These are phyloP conservation scores for Cladosporium sp. DNA, from an alignment of 2,329 filamentous ascomycete genomes.

Conservation along the genomic window DNA sequence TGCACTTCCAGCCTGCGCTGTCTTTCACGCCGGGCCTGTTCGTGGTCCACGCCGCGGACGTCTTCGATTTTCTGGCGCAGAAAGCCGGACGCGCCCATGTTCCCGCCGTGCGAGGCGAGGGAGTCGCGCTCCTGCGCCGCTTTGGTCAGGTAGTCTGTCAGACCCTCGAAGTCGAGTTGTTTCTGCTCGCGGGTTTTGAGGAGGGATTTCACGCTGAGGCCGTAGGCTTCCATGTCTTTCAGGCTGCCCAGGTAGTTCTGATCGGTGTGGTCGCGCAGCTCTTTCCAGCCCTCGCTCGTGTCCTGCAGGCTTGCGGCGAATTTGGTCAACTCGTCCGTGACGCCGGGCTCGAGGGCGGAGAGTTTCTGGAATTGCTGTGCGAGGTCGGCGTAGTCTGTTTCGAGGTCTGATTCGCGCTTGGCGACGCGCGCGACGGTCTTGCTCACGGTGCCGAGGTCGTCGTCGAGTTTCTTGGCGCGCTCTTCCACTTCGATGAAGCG, in stretches of 20 bases:
- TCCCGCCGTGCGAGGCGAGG: constrained; percentile 56
- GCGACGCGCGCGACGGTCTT: constrained; percentile 93
- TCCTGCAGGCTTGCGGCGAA: constrained; percentile 86
- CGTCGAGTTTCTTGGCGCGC: constrained; percentile 87
- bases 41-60: constrained; percentile 93
- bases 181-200: constrained; percentile 95
- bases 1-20: constrained; percentile 86
- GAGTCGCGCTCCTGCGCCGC: constrained; percentile 81
- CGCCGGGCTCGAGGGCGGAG: constrained; percentile 79
- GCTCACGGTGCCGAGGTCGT: constrained; percentile 88
- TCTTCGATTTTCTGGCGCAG: constrained; percentile 94
- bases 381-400: constrained; percentile 82
- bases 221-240: constrained; percentile 94
- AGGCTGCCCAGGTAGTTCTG: constrained; percentile 92
- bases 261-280: constrained; percentile 86
- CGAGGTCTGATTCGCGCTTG: constrained; percentile 80
- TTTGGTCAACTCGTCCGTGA: constrained; percentile 75
- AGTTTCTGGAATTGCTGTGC: constrained; percentile 94
- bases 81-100: constrained; percentile 75
- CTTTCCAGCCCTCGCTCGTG: constrained; percentile 70
- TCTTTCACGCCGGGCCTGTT: constrained; percentile 81
- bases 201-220: constrained; percentile 76
- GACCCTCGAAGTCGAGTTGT: constrained; percentile 92
- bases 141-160: constrained; percentile 94
- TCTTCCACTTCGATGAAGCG: constrained; percentile 93